Conservation (phyloP, 2,329 filamentous ascomycete species). For the Graphilbum fragrans region DNA sequence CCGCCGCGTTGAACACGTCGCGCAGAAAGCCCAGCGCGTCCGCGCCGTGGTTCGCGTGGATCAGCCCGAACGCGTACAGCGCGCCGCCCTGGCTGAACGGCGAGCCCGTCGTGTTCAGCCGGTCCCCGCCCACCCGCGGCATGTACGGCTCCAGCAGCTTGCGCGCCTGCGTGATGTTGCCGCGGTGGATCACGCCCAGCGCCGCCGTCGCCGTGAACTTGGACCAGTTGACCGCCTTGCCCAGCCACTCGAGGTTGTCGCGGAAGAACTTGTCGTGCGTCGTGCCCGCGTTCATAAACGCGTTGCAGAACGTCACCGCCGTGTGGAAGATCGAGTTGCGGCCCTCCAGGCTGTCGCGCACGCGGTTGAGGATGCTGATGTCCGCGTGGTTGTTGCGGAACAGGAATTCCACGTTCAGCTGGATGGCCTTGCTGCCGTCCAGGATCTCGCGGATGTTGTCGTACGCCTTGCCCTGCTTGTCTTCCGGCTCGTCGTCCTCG, state of each 20-base stretch:
- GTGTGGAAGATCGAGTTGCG: slow-evolving; percentile 98
- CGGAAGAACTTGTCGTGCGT: slow-evolving; percentile 98
- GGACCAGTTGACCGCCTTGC: slow-evolving; percentile 98
- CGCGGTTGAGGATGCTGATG: slow-evolving; percentile 84
- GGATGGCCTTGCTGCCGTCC: slow-evolving; percentile 84
- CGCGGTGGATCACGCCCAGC: slow-evolving; percentile 89
- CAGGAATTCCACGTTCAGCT: slow-evolving; percentile 89
- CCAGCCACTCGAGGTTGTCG: slow-evolving; percentile 94
- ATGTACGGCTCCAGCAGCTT: slow-evolving; percentile 93
- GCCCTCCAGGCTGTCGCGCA: slow-evolving; percentile 88
- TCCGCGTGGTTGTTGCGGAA: slow-evolving; percentile 84
- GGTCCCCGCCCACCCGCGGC: slow-evolving; percentile 59
- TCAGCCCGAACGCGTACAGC: slow-evolving; percentile 86
- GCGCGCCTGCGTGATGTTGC: slow-evolving; percentile 84
- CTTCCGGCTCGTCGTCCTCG: not conserved
- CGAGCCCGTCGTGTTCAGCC: slow-evolving; percentile 65
- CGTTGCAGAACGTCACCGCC: slow-evolving; percentile 92
- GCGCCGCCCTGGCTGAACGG: slow-evolving; percentile 95
- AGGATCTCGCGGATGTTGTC: slow-evolving; percentile 57
- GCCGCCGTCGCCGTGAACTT: slow-evolving; percentile 98
- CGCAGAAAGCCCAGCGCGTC: slow-evolving; percentile 75
- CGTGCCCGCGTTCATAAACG: slow-evolving; percentile 98
- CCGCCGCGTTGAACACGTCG: slow-evolving; percentile 59
- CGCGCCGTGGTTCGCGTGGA: slow-evolving; percentile 94
- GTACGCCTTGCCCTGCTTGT: slow-evolving; percentile 21